These are phyloP conservation scores for Solanum acaule DNA, from an alignment of 257 asterid species.

Conservation along the genomic window DNA sequence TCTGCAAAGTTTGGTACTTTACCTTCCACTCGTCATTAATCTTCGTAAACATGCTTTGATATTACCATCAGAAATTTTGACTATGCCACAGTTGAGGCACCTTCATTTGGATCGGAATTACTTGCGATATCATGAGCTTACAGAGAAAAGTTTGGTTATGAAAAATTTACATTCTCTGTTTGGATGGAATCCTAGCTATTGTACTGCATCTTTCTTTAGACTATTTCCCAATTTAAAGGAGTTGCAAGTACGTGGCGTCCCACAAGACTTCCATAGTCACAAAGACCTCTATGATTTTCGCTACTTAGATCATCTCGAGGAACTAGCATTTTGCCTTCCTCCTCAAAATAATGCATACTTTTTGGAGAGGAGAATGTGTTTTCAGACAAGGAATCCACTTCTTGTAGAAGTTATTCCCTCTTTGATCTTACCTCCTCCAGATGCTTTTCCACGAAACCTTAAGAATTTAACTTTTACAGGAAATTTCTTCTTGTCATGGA, in stretches of 20 bases:
- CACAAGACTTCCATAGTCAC: too few species aligned
- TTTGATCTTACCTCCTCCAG: not conserved
- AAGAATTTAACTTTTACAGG: not conserved
- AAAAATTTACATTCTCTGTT: conserved; percentile 1
- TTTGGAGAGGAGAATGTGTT: too few species aligned
- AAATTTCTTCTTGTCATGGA: not conserved
- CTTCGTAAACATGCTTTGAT: not conserved
- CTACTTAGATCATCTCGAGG: too few species aligned
- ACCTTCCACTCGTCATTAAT: not conserved
- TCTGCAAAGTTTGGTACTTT: not conserved
- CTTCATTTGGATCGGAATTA: not conserved
- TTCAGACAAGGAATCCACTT: too few species aligned
- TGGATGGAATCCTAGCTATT: not conserved
- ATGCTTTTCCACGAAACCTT: conserved; percentile 10
- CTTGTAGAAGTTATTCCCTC: too few species aligned
- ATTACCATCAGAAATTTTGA: conserved; percentile 10
- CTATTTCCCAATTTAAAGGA: too few species aligned
- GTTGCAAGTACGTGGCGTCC: too few species aligned
- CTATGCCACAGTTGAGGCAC: conserved; percentile 10
- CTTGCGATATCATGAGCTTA: not conserved
- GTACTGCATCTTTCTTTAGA: too few species aligned
- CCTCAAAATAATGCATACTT: too few species aligned
- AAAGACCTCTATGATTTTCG: too few species aligned
- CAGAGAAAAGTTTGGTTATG: not conserved
- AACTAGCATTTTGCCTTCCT: too few species aligned